phyloP scores from a whole-genome alignment of 2,329 filamentous ascomycete genomes.

The Penicillium italicum region DNA sequence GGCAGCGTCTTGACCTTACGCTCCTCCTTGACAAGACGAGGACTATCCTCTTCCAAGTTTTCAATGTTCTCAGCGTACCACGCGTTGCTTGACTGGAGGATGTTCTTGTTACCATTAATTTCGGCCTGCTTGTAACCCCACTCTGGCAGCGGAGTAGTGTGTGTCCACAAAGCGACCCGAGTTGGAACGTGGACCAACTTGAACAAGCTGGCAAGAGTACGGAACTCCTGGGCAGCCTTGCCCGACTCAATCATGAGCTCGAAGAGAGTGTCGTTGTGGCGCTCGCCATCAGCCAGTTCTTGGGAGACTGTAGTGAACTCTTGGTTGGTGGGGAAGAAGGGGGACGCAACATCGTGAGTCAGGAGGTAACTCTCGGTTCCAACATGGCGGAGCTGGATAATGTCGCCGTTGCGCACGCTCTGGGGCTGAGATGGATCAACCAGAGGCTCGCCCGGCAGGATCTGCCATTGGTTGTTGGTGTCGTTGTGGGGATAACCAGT shows the following conservation, averaged over 20 bases:
- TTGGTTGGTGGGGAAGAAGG: constrained; percentile 95
- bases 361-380: constrained; percentile 82
- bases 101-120: constrained; percentile 98
- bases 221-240: constrained; percentile 78
- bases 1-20: constrained; percentile 77
- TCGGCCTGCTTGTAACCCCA: constrained; percentile 98
- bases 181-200: constrained; percentile 92
- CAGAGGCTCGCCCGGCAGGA: constrained; percentile 63
- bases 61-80: constrained; percentile 92
- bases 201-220: constrained; percentile 87
- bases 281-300: constrained; percentile 68
- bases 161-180: constrained; percentile 99
- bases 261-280: constrained; percentile 86
- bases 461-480: constrained; percentile 98
- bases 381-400: constrained; percentile 81
- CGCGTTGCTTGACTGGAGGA: constrained; percentile 82
- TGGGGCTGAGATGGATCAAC: constrained; percentile 57
- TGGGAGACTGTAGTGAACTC: constrained; percentile 83
- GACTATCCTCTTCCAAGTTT: constrained; percentile 67
- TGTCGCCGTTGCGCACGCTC: constrained; percentile 74
- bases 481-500: constrained; percentile 98
- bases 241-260: constrained; percentile 86
- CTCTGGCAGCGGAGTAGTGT: constrained; percentile 88
- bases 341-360: constrained; percentile 95
- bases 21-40: constrained; percentile 70